phyloP scores from a whole-genome alignment of 257 asterid species.

The Solanum tarapatanum region DNA sequence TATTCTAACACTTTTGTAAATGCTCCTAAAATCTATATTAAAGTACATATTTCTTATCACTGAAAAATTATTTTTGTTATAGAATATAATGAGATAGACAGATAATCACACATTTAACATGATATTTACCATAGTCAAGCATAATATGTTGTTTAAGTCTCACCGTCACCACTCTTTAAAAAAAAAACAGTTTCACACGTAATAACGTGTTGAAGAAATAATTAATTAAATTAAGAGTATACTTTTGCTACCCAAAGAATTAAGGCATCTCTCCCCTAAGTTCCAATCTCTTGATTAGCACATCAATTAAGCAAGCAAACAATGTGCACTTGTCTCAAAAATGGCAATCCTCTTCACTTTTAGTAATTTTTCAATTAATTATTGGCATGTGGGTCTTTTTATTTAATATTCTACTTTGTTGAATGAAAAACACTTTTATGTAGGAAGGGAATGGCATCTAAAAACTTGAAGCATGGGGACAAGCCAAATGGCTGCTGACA shows the following conservation, averaged over 20 bases:
- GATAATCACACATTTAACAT: not conserved
- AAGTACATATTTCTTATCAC: not conserved
- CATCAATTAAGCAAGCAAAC: slow-evolving; percentile 11
- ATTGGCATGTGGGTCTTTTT: not conserved
- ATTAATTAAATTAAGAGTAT: not conserved
- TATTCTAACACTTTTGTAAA: not conserved
- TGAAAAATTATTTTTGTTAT: accelerated
- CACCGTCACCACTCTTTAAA: not conserved
- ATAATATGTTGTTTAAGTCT: not conserved
- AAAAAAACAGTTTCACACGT: not conserved
- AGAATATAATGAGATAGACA: not conserved
- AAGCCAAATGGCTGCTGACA: slow-evolving; percentile 34
- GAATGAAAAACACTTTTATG: not conserved
- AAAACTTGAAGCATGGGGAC: slow-evolving; percentile 14
- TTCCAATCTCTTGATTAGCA: slow-evolving; percentile 20
- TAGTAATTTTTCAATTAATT: not conserved
- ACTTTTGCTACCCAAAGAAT: not conserved
- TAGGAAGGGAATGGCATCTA: slow-evolving; percentile 38
- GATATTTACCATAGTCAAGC: not conserved
- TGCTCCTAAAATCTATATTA: too few species aligned
- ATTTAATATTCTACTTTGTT: not conserved
- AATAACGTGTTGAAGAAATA: not conserved
- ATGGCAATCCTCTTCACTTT: not conserved
- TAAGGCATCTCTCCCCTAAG: slow-evolving; percentile 40
- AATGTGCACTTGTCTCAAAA: not conserved